Evolutionary conservation across 2,329 filamentous ascomycete species (phyloP), one percentile per base, ranked within the genome.

Genomic region (Hymenoscyphus fructigenus): DNA sequence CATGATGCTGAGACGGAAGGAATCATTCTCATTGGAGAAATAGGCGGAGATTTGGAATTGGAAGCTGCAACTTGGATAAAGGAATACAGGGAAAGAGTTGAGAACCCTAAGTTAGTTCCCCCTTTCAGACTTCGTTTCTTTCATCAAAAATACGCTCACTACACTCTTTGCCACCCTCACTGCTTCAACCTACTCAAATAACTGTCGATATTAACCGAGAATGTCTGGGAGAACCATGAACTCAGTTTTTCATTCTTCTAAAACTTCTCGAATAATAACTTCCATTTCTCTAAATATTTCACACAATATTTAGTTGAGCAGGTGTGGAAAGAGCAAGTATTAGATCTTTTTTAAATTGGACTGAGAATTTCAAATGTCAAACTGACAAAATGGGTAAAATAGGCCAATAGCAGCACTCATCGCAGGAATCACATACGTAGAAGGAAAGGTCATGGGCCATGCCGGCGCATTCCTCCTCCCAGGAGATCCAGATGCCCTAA

Each of bases 381-480:
- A 55, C 29, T 12, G 23, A 38, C 15, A 41, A 20, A 44, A n/a
- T 44, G 2, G 23, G 26, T 1, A 38, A 26, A 3, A n/a, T 32
- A 60, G 44, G 17, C 91, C 91, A 0, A 91, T 93, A 56, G 87
- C 89, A 72, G 91, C 88, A 57, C 79, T 92, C 5, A 81, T 93
- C 32, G 90, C 85, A 34, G 91, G 91, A 4, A 78, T 88, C 58
- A 78, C 85, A 67, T 88, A 88, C n/a, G 83, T 84, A 5, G 79
- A 81, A 17, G 87, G 87, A 15, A 83, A 84, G 26, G 83, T 92
- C 55, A 93, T 93, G 90, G 91, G 91, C 10, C 91, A 94, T 75
- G 89, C 91, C 10, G 91, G 91, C 55, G 91, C 91, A 15, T 91
- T 91, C 80, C 81, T 82, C 61, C 82, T 87, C 1, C 82, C 86